A percentile compares a stretch with the other conserved stretches of the same genome.
These are phyloP conservation scores for Fraxinus angustifolia DNA, from an alignment of 305 asterid genomes.

Conservation along the genomic window DNA sequence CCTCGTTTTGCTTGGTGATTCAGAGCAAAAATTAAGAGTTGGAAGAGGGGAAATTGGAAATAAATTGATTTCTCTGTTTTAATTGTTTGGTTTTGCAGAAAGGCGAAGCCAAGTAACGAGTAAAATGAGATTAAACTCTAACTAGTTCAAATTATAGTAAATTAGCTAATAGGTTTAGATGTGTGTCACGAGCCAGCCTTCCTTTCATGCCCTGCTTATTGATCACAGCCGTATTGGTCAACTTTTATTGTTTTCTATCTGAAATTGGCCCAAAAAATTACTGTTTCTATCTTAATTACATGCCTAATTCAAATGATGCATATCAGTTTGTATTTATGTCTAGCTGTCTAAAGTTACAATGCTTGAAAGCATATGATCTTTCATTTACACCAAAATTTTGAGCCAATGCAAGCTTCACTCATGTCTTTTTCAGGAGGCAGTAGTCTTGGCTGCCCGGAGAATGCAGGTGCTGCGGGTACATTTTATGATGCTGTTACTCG, in stretches of 20 bases:
- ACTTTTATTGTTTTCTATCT: conserved; percentile 2
- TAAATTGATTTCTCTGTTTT: neutral
- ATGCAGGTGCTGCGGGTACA: conserved; percentile 99
- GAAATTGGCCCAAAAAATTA: conserved; percentile 1
- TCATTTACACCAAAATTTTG: conserved; percentile 16
- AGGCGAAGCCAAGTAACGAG: conserved; percentile 5
- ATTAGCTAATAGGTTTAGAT: conserved; percentile 9
- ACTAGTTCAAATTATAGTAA: neutral
- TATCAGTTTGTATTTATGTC: conserved; percentile 9
- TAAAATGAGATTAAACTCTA: neutral
- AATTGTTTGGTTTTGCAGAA: neutral
- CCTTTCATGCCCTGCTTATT: neutral
- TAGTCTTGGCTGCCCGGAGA: conserved; percentile 86
- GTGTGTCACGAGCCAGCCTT: neutral
- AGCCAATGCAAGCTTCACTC: conserved; percentile 23
- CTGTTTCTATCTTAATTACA: neutral
- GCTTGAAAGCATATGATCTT: conserved; percentile 3
- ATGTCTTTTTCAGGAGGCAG: conserved; percentile 70
- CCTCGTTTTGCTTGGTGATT: neutral
- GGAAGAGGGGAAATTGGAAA: neutral
- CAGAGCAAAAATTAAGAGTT: neutral
- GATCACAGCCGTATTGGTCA: neutral
- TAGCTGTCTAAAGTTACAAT: neutral
- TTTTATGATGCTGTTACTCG: conserved; percentile 93
- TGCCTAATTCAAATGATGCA: neutral